Base-by-base conservation (phyloP, 108 stramenopile species). In the Cylindrotheca closterium region DNA sequence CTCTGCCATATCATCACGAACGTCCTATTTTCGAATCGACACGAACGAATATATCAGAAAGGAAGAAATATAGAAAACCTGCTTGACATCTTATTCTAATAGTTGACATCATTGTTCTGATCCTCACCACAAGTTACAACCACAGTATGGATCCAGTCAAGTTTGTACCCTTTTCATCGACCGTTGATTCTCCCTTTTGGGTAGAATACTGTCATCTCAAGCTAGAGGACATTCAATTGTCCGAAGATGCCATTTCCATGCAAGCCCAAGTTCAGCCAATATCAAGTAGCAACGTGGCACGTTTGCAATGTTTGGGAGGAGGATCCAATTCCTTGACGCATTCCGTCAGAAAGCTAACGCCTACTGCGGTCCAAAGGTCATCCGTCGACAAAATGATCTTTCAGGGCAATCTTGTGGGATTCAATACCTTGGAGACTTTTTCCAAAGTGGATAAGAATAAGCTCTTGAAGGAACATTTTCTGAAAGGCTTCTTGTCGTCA, bases 131-230 rank as follows among this genome's bases (percentile, higher is more conserved):
- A 10, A 7, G 37, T 42, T 42, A 15, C 37, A 42, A 42, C 37
- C 15, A 42, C 37, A 7, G 15, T 51, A n/a, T 51, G 51, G n/a
- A n/a, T 51, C 21, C 51, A 51, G 81, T 91, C 23, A 79, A 79
- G 60, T 94, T 90, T 79, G 70, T 78, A 24, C 89, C 89, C 51
- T 91, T 91, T 65, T 70, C 84, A 15, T 89, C 89, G 18, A 64
- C 79, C 17, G 77, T 85, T 24, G 93, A 91, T 32, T 85, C 89
- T 10, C 87, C 89, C 58, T 94, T 94, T 81, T 94, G 89, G 88
- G 85, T 89, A 24, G 57, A 65, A 26, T 86, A 87, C 63, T 84
- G 81, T 55, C 77, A 79, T 0, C 51, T 65, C 19, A 94, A 94
- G 67, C 60, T 94, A 24, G 88, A 91, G 55, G 78, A 73, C 0